Conservation (phyloP, 2,329 filamentous ascomycete genomes). For the Claviceps quebecensis region DNA sequence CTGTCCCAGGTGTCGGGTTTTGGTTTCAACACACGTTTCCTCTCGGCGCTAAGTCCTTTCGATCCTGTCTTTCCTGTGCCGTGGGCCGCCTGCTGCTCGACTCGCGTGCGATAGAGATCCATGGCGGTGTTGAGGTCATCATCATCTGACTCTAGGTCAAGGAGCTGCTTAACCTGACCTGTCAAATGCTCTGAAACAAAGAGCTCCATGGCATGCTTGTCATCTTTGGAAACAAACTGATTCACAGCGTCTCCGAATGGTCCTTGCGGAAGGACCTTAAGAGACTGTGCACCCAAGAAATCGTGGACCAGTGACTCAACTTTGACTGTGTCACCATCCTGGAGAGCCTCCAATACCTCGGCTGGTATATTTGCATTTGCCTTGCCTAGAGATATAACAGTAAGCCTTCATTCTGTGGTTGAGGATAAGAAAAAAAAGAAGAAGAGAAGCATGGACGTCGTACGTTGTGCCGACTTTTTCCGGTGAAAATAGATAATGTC, state of each 20-base stretch:
- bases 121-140: slow-evolving; percentile 58
- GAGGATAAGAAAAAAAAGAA: not conserved
- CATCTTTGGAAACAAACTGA: slow-evolving; percentile 88
- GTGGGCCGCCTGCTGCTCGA: slow-evolving; percentile 57
- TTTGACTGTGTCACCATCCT: slow-evolving; percentile 53
- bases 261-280: slow-evolving; percentile 86
- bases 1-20: slow-evolving; percentile 75
- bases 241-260: slow-evolving; percentile 86
- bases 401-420: not conserved
- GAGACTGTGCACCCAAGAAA: slow-evolving; percentile 71
- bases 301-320: slow-evolving; percentile 82
- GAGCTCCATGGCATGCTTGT: slow-evolving; percentile 79
- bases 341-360: slow-evolving; percentile 45
- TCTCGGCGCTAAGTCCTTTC: slow-evolving; percentile 23
- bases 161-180: slow-evolving; percentile 55
- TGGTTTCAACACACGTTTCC: slow-evolving; percentile 43
- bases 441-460: slow-evolving; percentile 1
- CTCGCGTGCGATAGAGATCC: slow-evolving; percentile 53
- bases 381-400: slow-evolving; percentile 12
- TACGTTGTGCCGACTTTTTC: slow-evolving; percentile 54
- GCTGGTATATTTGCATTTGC: slow-evolving; percentile 38
- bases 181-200: slow-evolving; percentile 62
- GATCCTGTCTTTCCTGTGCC: slow-evolving; percentile 32
- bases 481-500: slow-evolving; percentile 89
- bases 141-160: slow-evolving; percentile 50